These are phyloP conservation scores for Camillea tinctor DNA, from an alignment of 2,329 filamentous ascomycete genomes.

Conservation along the genomic window DNA sequence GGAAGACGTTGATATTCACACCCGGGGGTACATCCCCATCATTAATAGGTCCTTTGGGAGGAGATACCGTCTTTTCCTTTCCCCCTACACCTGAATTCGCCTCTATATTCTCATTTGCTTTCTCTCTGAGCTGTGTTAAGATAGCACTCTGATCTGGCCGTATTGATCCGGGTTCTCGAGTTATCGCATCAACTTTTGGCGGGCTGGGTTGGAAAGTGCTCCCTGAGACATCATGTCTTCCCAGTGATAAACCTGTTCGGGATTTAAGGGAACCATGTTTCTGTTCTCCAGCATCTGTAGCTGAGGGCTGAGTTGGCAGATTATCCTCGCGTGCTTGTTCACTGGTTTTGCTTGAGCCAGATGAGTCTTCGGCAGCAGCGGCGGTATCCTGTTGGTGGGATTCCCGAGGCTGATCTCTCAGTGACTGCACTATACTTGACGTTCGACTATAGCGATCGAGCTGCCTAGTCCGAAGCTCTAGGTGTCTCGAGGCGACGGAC, in stretches of 20 bases:
- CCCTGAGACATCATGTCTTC: conserved; percentile 7
- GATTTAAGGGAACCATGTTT: background rate
- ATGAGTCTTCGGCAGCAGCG: conserved; percentile 1
- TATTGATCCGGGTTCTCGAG: conserved; percentile 8
- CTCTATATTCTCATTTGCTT: background rate
- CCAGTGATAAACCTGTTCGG: background rate
- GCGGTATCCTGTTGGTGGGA: background rate
- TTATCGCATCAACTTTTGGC: conserved; percentile 7
- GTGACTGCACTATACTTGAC: conserved; percentile 41
- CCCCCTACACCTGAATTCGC: background rate
- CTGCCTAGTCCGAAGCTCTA: conserved; percentile 56
- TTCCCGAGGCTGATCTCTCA: conserved; percentile 27
- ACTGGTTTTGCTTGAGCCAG: background rate
- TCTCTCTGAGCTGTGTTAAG: conserved; percentile 19
- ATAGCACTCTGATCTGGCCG: conserved; percentile 25
- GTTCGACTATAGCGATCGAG: conserved; percentile 49
- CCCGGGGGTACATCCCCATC: conserved; percentile 37
- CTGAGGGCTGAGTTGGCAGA: conserved; percentile 1
- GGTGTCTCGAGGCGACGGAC: conserved; percentile 62
- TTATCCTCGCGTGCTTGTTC: conserved; percentile 6
- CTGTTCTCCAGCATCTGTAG: background rate
- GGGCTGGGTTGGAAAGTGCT: conserved; percentile 10
- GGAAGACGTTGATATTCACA: conserved; percentile 49
- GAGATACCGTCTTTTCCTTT: conserved; percentile 1
- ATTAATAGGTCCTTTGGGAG: conserved; percentile 5